phyloP scores from a whole-genome alignment of 208 protist species.

The Porcisia hertigi region DNA sequence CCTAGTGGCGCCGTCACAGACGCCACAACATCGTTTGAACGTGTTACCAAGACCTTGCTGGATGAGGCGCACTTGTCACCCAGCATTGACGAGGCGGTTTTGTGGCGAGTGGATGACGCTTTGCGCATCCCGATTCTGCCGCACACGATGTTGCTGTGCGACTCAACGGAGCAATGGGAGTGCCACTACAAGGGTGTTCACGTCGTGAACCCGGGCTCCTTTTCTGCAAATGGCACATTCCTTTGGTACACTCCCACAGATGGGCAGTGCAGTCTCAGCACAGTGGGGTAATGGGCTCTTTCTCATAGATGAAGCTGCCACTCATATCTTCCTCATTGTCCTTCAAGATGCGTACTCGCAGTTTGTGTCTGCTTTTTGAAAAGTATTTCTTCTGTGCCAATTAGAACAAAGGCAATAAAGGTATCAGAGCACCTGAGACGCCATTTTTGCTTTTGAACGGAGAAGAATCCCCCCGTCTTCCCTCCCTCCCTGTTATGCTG shows the following conservation, averaged over 20 bases:
- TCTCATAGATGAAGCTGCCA: neutral
- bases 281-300: conserved; percentile 38
- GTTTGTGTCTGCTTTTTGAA: neutral
- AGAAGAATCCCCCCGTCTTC: too few species aligned
- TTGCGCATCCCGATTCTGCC: conserved; percentile 73
- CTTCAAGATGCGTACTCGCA: neutral
- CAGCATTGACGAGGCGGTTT: conserved; percentile 50
- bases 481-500: neutral
- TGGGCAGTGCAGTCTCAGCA: conserved; percentile 83
- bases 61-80: conserved; percentile 83
- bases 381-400: neutral
- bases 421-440: too few species aligned
- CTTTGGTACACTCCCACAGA: conserved; percentile 90
- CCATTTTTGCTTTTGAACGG: neutral
- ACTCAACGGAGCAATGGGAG: conserved; percentile 90
- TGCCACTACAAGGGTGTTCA: conserved; percentile 84
- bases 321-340: neutral
- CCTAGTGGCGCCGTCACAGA: neutral
- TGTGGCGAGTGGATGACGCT: conserved; percentile 81
- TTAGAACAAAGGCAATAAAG: too few species aligned
- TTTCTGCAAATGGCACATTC: conserved; percentile 75
- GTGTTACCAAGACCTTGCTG: conserved; percentile 77
- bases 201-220: conserved; percentile 87
- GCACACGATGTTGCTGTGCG: conserved; percentile 87
- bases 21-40: conserved; percentile 54